Evolutionary conservation across 805 yeast genomes (phyloP).

Genomic region (Saccharomycopsis amapae): DNA sequence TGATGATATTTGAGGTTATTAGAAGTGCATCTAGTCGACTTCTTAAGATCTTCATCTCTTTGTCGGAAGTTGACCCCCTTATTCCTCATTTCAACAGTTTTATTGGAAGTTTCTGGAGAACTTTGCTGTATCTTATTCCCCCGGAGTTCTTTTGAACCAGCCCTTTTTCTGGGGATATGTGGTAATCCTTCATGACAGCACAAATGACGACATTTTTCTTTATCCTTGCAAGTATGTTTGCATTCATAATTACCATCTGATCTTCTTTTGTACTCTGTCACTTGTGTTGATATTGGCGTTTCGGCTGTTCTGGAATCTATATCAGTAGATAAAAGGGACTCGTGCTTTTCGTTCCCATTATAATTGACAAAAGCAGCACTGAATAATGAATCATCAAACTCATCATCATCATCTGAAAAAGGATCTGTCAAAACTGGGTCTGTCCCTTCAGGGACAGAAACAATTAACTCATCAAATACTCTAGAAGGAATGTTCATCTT

Average conservation of each 20-base stretch:
- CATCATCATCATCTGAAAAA: constrained; percentile 24
- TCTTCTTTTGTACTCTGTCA: constrained; percentile 19
- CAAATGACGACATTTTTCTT: constrained; percentile 35
- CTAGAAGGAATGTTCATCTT: constrained; percentile 21
- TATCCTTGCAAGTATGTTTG: constrained; percentile 37
- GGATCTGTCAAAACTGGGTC: constrained; percentile 18
- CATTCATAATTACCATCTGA: constrained; percentile 34
- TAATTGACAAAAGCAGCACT: background rate
- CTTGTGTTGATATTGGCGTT: too few species aligned
- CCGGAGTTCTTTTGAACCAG: constrained; percentile 1
- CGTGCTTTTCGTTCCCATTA: background rate
- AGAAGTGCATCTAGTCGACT: too few species aligned
- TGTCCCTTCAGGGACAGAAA: background rate
- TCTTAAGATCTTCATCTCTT: too few species aligned
- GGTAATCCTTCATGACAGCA: constrained; percentile 41
- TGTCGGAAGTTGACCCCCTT: too few species aligned
- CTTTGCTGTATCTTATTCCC: background rate
- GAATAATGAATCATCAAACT: constrained; percentile 1
- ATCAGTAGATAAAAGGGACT: background rate
- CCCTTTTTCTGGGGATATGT: background rate
- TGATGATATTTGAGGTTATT: too few species aligned
- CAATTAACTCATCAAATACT: constrained; percentile 3
- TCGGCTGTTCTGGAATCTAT: background rate
- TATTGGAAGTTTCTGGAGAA: background rate
- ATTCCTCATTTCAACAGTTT: too few species aligned